Conservation (phyloP, 1,284 basidiomycete genomes). For the Tremellales sp. region DNA sequence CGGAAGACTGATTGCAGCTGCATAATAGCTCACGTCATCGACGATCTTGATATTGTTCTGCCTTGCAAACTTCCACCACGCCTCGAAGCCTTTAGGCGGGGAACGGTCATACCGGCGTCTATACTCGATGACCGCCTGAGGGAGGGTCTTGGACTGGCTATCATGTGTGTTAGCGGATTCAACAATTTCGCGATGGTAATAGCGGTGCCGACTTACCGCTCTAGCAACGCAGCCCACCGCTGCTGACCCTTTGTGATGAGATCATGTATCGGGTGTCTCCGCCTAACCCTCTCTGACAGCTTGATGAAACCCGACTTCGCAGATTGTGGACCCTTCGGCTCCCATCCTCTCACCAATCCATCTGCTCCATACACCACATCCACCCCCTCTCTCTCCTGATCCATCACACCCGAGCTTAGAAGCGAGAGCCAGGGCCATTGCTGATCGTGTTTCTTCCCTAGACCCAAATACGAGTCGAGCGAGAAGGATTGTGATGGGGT, state of each 20-base stretch:
- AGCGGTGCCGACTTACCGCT: conserved; percentile 27
- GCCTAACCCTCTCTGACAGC: conserved; percentile 13
- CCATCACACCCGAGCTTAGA: neutral
- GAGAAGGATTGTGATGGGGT: conserved; percentile 6
- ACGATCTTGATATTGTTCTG: conserved; percentile 47
- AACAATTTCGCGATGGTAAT: too few species aligned
- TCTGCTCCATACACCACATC: conserved; percentile 19
- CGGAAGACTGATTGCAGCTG: conserved; percentile 1
- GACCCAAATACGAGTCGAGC: neutral
- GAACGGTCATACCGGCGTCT: conserved; percentile 42
- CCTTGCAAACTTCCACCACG: conserved; percentile 45
- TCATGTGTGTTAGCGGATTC: too few species aligned
- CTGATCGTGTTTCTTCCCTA: neutral
- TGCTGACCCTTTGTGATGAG: conserved; percentile 34
- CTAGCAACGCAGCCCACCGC: conserved; percentile 35
- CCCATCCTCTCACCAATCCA: conserved; percentile 34
- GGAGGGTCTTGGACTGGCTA: conserved; percentile 45
- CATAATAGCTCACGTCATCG: conserved; percentile 40
- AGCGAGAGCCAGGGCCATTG: neutral
- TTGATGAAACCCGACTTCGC: conserved; percentile 18
- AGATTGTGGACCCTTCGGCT: conserved; percentile 8
- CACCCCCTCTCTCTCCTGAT: neutral
- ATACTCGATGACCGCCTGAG: conserved; percentile 49
- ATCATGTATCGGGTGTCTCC: conserved; percentile 41
- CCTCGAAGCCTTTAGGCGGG: conserved; percentile 51